Base-by-base conservation (phyloP, 148 eudicot species). In the Diospyros kaki region DNA sequence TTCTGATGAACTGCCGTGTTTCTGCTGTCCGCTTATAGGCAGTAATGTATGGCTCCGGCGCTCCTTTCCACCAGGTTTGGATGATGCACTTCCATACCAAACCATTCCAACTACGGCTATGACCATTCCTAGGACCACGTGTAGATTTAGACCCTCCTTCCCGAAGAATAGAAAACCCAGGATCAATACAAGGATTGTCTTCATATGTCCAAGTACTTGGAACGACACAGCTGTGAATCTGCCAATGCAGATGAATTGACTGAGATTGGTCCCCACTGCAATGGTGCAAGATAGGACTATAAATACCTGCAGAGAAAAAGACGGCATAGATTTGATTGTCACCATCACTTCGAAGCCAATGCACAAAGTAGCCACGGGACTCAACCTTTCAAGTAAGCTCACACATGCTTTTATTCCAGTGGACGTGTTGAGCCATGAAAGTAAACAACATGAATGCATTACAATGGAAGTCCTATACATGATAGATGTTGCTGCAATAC, bases 151-250 rank as follows among this genome's bases (percentile, higher is more conserved):
- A 56, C 98, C 98, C 75, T 93, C 98, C 78, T 88, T 91, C 2
- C 98, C 98, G 8, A 93, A 93, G 76, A 93, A 88, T 68, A 91
- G 62, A 78, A 93, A 93, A 18, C 96, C 98, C 4, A 93, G 90
- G 71, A 91, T 88, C 81, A 93, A 76, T 48, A 93, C 98, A n/a
- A 93, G 94, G 70, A 93, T 93, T 2, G 98, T 93, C 84, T 93
- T 93, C 98, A 93, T 93, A 74, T 93, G 98, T 64, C 97, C 97
- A 6, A 92, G 97, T 15, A 92, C 97, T 87, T 92, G 94, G 84
- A 90, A 92, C 1, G 98, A 88, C 9, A 93, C 96, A 3, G 98
- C 98, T 46, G 96, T 89, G 86, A 93, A 93, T 89, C 98, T 87
- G 51, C 98, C 96, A 3, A 91, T 93, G 85, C 98, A 93, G 79